Evolutionary conservation across 495 filamentous ascomycete genomes (phyloP).

Genomic region (Penicillium robsamsonii): DNA sequence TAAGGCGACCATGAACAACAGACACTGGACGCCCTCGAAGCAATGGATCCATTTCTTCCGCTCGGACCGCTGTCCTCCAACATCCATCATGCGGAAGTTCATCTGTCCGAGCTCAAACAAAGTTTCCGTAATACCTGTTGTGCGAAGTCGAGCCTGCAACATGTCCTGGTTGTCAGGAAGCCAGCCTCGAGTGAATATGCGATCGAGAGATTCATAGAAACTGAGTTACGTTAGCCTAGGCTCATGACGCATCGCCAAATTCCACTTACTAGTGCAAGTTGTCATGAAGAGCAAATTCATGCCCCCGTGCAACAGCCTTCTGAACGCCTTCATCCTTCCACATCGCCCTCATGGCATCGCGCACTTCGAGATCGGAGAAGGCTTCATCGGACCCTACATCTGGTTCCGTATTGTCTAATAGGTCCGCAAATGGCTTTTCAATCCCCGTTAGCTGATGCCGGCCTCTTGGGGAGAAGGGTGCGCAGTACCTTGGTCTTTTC

Average conservation of each 20-base stretch:
- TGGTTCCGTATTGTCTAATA: conserved; percentile 50
- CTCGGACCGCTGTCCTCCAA: conserved; percentile 94
- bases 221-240: conserved; percentile 44
- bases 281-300: conserved; percentile 95
- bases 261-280: conserved; percentile 84
- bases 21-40: conserved; percentile 93
- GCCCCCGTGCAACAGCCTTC: conserved; percentile 80
- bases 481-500: conserved; percentile 64
- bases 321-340: conserved; percentile 86
- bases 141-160: conserved; percentile 85
- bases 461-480: conserved; percentile 1
- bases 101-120: conserved; percentile 91
- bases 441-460: conserved; percentile 12
- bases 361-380: conserved; percentile 64
- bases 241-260: background rate
- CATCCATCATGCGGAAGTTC: conserved; percentile 99
- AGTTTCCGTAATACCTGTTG: conserved; percentile 96
- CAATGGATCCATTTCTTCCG: conserved; percentile 99
- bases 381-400: conserved; percentile 77
- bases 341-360: conserved; percentile 72
- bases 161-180: conserved; percentile 97
- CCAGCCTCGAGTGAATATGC: conserved; percentile 82
- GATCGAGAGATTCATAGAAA: conserved; percentile 88
- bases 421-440: conserved; percentile 30
- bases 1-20: conserved; percentile 93